Percentiles rank a stretch among this genome's conserved stretches.
Evolutionary conservation across 2,329 filamentous ascomycete species (phyloP).

Genomic region (Hypoxylon sp.): DNA sequence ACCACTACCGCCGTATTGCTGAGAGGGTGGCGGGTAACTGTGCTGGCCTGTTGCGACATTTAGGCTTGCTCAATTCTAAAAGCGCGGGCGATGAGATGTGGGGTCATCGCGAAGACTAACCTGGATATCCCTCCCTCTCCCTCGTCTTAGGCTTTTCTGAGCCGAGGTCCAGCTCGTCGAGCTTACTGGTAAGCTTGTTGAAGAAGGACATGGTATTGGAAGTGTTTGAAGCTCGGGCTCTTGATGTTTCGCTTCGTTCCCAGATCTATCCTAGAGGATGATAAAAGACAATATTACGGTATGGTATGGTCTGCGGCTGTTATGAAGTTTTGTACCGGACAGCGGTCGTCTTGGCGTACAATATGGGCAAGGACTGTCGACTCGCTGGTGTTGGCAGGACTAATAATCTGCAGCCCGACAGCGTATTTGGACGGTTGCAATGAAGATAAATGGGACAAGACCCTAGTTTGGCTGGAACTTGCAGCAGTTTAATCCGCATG

Average conservation of each 20-base stretch:
- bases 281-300: neutral
- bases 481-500: slow-evolving; percentile 10
- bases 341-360: neutral
- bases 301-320: neutral
- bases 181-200: slow-evolving; percentile 50
- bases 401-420: slow-evolving; percentile 14
- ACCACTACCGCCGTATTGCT: slow-evolving; percentile 42
- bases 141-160: slow-evolving; percentile 43
- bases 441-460: slow-evolving; percentile 12
- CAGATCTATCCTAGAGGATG: neutral
- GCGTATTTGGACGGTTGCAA: slow-evolving; percentile 7
- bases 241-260: neutral
- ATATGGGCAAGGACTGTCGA: slow-evolving; percentile 1
- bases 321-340: neutral
- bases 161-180: slow-evolving; percentile 50
- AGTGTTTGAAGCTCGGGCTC: neutral
- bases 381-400: neutral
- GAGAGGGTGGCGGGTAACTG: slow-evolving; percentile 44
- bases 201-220: slow-evolving; percentile 49
- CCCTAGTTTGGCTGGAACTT: slow-evolving; percentile 37
- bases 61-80: neutral
- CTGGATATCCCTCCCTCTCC: slow-evolving; percentile 29
- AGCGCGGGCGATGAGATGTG: neutral
- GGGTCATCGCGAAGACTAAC: slow-evolving; percentile 34
- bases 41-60: slow-evolving; percentile 38